Evolutionary conservation across 2,329 filamentous ascomycete species (phyloP).

Genomic region (Sarocladium strictum): DNA sequence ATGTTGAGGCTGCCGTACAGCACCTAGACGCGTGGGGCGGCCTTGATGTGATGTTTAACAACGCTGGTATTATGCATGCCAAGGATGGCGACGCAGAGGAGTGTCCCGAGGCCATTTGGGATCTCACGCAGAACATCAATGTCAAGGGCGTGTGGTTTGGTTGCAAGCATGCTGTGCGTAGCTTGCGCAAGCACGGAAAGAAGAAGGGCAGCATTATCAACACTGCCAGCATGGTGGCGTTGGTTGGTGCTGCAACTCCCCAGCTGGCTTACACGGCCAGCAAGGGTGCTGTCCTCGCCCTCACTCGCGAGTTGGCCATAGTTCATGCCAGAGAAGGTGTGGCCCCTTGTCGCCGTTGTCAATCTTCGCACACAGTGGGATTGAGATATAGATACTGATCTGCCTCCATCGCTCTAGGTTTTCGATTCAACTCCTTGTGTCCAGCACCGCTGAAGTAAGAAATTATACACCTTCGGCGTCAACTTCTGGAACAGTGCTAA

Average conservation of each 20-base stretch:
- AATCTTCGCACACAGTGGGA: too few relatives aligned
- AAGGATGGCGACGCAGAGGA: slow-evolving; percentile 59
- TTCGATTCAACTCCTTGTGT: slow-evolving; percentile 68
- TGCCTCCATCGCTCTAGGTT: slow-evolving; percentile 20
- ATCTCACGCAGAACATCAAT: slow-evolving; percentile 69
- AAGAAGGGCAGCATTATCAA: slow-evolving; percentile 65
- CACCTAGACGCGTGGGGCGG: slow-evolving; percentile 64
- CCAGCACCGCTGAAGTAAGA: slow-evolving; percentile 65
- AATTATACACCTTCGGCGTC: background rate
- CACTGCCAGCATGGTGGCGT: slow-evolving; percentile 65
- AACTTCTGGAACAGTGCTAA: background rate
- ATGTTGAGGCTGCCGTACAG: slow-evolving; percentile 56
- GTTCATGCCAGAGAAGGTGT: slow-evolving; percentile 59
- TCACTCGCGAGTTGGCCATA: slow-evolving; percentile 70
- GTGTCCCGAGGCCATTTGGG: slow-evolving; percentile 70
- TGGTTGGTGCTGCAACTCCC: slow-evolving; percentile 67
- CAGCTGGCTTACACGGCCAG: slow-evolving; percentile 72
- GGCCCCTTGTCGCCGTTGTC: slow-evolving; percentile 27
- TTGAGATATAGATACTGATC: background rate
- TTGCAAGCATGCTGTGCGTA: slow-evolving; percentile 65
- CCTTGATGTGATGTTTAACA: slow-evolving; percentile 72
- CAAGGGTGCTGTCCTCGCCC: slow-evolving; percentile 68
- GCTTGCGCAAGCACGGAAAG: slow-evolving; percentile 62
- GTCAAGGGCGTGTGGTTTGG: slow-evolving; percentile 78
- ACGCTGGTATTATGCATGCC: slow-evolving; percentile 73